Evolutionary conservation across 345 rosid genomes (phyloP).

Genomic region (Boechera retrofracta): DNA sequence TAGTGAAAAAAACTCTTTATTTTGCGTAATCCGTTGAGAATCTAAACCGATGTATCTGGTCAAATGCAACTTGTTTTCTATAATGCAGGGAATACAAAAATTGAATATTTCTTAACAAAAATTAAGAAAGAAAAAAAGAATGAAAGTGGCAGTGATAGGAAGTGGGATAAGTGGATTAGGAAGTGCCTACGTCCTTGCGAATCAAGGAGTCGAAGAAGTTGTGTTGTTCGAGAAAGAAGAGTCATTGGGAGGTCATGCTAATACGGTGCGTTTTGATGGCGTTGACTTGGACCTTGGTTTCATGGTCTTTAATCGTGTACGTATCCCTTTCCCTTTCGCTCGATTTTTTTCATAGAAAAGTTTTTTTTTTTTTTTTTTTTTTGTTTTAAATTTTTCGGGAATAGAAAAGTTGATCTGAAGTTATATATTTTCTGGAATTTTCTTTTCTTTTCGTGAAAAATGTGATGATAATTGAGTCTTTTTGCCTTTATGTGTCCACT

Average conservation of each 20-base stretch:
- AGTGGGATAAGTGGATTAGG: conserved; percentile 68
- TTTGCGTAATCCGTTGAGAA: conserved; percentile 9
- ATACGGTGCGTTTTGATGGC: conserved; percentile 57
- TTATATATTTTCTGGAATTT: neutral
- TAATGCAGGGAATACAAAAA: conserved; percentile 26
- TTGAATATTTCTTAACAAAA: neutral
- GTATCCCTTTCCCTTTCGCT: conserved; percentile 22
- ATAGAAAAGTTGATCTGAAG: neutral
- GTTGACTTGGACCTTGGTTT: conserved; percentile 74
- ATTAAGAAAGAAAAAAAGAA: conserved; percentile 10
- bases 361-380: neutral
- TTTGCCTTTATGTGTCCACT: conserved; percentile 30
- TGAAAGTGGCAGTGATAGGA: conserved; percentile 73
- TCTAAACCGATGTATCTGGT: conserved; percentile 14
- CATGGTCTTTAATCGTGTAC: conserved; percentile 74
- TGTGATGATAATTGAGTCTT: conserved; percentile 32
- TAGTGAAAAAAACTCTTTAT: neutral
- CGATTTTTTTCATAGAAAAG: neutral
- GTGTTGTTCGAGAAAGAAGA: conserved; percentile 72
- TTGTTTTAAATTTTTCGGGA: no score
- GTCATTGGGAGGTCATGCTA: conserved; percentile 68
- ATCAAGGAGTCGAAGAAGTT: conserved; percentile 48
- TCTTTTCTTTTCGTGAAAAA: conserved; percentile 6
- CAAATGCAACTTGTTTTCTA: conserved; percentile 38
- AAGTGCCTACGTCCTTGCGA: conserved; percentile 60